Evolutionary conservation across 2,329 filamentous ascomycete genomes (phyloP), one percentile per base, ranked within the genome.

Genomic region (Pezicula neosporulosa): DNA sequence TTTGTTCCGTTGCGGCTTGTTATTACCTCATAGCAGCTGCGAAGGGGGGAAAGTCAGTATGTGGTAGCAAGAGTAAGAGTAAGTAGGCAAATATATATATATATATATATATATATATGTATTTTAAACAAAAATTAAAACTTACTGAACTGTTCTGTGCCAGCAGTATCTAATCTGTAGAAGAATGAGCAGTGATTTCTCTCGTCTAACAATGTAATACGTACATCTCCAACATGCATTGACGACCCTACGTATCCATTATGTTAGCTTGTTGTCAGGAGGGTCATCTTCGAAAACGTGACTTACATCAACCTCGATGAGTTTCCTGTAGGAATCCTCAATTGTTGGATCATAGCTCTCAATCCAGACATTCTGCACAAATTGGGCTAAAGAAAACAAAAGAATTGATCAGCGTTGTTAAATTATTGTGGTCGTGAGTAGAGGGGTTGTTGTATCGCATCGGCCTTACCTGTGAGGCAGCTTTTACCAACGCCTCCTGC

Each of bases 121-220:
- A n/a, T n/a, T n/a, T n/a, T n/a, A n/a, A n/a, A n/a, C n/a, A n/a
- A n/a, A n/a, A n/a, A 27, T 10, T 28, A 45, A 45, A 39, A 57
- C 83, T 77, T 73, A 87, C 83, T 89, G 69, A 89, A 89, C 66
- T 89, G 86, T 69, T 89, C 86, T 61, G 86, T 89, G 50, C 86
- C 86, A 60, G 86, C 86, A 28, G 86, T 89, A 65, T 89, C 86
- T 60, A 89, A 77, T 63, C 78, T 82, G 48, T 7, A 55, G 35
- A 52, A 19, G 8, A 13, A 36, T 63, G 27, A 64, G 57, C 49
- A 52, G 18, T 39, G 44, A 28, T 19, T 24, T 39, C 27, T 38
- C 28, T 44, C 38, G 43, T 36, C n/a, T 49, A 27, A 49, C 35
- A 47, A 47, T 43, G 41, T 38, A 24, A 38, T 54, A 67, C 75